Evolutionary conservation across 164 flowering plant species (phyloP), one percentile per base, ranked within the genome.

Genomic region (Euptelea pleiosperma): DNA sequence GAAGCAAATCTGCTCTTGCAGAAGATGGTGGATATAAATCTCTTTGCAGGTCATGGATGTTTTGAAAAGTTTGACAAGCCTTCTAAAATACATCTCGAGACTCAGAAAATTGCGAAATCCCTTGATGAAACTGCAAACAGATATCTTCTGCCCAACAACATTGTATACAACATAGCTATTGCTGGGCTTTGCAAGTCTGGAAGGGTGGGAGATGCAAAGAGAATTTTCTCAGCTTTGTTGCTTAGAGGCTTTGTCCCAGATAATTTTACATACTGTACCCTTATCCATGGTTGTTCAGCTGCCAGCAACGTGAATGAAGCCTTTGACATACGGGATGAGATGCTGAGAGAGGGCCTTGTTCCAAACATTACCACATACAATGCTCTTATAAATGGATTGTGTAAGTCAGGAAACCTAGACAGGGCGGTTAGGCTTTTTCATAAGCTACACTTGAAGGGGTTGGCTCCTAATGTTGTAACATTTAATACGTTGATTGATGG

Each of bases 361-460:
- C 97, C 95, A 12, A 80, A 84, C 52, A 77, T 87, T 63, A 47
- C 66, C 55, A 75, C 76, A 33, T 84, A 81, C 52, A 91, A 91
- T 79, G 81, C 87, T 67, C 81, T 91, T 29, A 67, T 86, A 35
- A 79, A 75, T 73, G 97, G 97, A 36, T 62, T 91, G 60, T 87
- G 96, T 46, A 87, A 84, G 71, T 76, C 79, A 4, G 83, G 89
- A 45, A 72, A 84, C 67, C 58, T 91, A 45, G 87, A 79, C 52
- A 72, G 91, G 67, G 97, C 97, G 35, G 40, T 60, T 29, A 73
- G 74, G 65, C 91, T 91, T 63, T 91, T 84, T 53, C 41, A 67
- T 57, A 91, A 86, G 58, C 79, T 91, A 60, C 65, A 55, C 7
- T 12, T 1, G 45, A 87, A 85, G 71, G 88, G 85, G 15, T 45